Evolutionary conservation across 2,329 filamentous ascomycete genomes (phyloP), one percentile per base, ranked within the genome.

Genomic region (Aureobasidium sp.): DNA sequence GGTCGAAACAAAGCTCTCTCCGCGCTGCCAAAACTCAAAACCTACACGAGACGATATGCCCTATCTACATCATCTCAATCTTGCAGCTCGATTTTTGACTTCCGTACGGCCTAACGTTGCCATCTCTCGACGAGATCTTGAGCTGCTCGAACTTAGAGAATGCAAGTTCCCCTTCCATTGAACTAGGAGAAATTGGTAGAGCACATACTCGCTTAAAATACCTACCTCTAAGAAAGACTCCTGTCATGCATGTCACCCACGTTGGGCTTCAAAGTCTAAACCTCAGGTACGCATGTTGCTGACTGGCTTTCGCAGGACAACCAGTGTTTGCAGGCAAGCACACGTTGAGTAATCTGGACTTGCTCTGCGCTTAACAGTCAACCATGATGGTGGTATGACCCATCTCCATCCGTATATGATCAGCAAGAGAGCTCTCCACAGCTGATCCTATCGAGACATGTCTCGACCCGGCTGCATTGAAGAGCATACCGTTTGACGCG

Each of bases 231-330:
- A 13, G 24, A 10, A 39, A 55, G 51, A 15, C 51, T 37, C 37
- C 51, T 55, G 51, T 55, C 51, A 55, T 55, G 51, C 26, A 24
- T 55, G 36, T n/a, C 9, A 55, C 20, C 10, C 51, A 55, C 51
- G 36, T 55, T 37, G 51, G n/a, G n/a, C 26, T 29, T 34, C 10
- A 15, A 34, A 51, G 47, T 51, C 29, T 47, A 27, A 43, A 43
- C 39, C 39, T 43, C 39, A 43, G 17, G 39, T n/a, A 43, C 6
- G 20, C 39, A 8, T 10, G 5, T 24, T 6, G 13, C 12, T 37
- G 34, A 13, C 10, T 37, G 34, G 34, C 41, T 24, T 24, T 9
- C 41, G 8, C n/a, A 12, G 8, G 20, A 44, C 12, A 26, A 29
- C 26, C 24, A 17, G 44, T 47, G 24, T 47, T 47, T 7, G 44